These are phyloP conservation scores for Chrysoporthe deuterocubensis DNA, from an alignment of 2,329 filamentous ascomycete species.

Conservation along the genomic window DNA sequence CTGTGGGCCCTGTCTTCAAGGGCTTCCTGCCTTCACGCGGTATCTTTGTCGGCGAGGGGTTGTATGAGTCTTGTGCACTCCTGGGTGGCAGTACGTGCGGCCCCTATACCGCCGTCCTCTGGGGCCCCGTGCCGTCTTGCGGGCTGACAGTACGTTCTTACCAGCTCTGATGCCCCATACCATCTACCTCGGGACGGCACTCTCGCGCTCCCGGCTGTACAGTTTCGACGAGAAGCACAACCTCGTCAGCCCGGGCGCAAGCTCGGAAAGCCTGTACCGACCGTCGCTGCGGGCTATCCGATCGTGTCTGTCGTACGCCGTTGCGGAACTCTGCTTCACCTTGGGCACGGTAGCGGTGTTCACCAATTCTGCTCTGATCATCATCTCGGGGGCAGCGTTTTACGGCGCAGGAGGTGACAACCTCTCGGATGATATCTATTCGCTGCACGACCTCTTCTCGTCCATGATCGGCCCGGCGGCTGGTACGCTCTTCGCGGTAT, in stretches of 20 bases:
- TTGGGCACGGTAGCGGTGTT: conserved; percentile 81
- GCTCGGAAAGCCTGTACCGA: conserved; percentile 53
- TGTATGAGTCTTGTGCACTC: conserved; percentile 71
- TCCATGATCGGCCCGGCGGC: conserved; percentile 70
- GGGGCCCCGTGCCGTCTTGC: neutral
- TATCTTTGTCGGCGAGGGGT: conserved; percentile 57
- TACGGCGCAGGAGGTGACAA: conserved; percentile 59
- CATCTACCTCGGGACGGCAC: conserved; percentile 67
- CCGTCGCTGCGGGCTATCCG: conserved; percentile 72
- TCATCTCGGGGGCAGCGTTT: conserved; percentile 76
- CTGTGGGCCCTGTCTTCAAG: conserved; percentile 60
- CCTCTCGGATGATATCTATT: conserved; percentile 74
- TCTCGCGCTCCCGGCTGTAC: conserved; percentile 65
- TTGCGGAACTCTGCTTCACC: conserved; percentile 69
- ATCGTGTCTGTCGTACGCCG: conserved; percentile 73
- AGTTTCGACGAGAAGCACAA: conserved; percentile 62
- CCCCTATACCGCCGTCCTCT: neutral
- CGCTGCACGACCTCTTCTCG: conserved; percentile 57
- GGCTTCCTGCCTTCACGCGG: conserved; percentile 65
- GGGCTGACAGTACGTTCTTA: neutral
- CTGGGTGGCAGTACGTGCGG: conserved; percentile 59
- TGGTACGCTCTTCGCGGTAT: conserved; percentile 71
- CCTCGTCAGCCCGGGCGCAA: conserved; percentile 34
- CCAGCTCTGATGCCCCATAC: conserved; percentile 66
- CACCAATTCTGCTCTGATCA: conserved; percentile 78